phyloP scores from a whole-genome alignment of 2,329 filamentous ascomycete species.

The Fusarium poae region DNA sequence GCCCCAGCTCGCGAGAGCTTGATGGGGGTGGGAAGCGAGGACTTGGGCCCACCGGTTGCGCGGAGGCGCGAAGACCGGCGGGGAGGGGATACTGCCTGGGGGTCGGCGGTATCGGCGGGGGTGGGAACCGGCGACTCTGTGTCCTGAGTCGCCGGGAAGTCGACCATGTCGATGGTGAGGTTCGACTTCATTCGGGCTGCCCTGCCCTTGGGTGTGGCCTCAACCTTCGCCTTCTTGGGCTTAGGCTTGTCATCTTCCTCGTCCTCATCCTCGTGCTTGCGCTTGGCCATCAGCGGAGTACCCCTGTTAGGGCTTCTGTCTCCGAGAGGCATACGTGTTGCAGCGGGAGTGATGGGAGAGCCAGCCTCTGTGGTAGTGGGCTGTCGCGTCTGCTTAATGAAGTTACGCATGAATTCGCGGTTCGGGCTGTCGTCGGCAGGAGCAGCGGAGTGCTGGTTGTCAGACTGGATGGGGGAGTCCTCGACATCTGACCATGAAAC shows the following conservation, averaged over 20 bases:
- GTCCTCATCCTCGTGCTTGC: slow-evolving; percentile 48
- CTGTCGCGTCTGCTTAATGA: slow-evolving; percentile 54
- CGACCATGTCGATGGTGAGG: slow-evolving; percentile 30
- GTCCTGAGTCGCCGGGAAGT: slow-evolving; percentile 16
- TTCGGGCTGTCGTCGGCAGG: slow-evolving; percentile 48
- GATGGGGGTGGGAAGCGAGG: slow-evolving; percentile 54
- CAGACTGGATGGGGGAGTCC: not conserved
- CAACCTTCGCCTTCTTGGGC: slow-evolving; percentile 26
- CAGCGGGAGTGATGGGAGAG: slow-evolving; percentile 48
- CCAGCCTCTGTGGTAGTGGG: slow-evolving; percentile 48
- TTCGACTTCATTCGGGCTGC: slow-evolving; percentile 30
- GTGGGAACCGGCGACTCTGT: not conserved
- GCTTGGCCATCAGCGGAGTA: slow-evolving; percentile 52
- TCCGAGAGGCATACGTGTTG: slow-evolving; percentile 51
- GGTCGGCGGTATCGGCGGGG: slow-evolving; percentile 4
- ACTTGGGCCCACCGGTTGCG: slow-evolving; percentile 42
- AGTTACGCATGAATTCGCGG: slow-evolving; percentile 54
- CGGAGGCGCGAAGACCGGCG: slow-evolving; percentile 55
- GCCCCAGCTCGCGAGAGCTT: slow-evolving; percentile 49
- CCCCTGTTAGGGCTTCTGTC: slow-evolving; percentile 55
- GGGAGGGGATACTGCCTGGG: slow-evolving; percentile 21
- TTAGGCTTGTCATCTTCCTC: slow-evolving; percentile 39
- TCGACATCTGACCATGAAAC: not conserved
- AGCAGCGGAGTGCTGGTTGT: too few species aligned
- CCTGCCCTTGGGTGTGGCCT: slow-evolving; percentile 10